These are phyloP conservation scores for Aspergillus arachidicola DNA, from an alignment of 2,329 filamentous ascomycete genomes.

Conservation along the genomic window DNA sequence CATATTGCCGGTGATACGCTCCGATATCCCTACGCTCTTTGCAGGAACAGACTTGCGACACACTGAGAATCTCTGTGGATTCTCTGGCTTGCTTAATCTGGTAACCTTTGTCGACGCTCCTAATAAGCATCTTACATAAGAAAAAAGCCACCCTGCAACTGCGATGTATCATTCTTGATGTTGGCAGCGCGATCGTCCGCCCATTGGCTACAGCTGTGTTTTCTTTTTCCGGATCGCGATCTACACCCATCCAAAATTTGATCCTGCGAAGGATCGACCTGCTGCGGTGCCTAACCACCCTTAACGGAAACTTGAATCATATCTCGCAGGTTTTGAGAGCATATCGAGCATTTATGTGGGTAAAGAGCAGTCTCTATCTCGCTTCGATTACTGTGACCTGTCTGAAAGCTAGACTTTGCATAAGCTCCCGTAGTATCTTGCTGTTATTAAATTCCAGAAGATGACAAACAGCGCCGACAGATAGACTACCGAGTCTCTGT, in stretches of 20 bases:
- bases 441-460: neutral
- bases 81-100: too few relatives aligned
- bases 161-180: neutral
- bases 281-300: neutral
- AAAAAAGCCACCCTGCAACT: neutral
- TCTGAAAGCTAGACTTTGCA: neutral
- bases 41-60: neutral
- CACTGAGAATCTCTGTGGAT: neutral
- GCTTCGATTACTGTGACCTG: neutral
- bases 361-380: neutral
- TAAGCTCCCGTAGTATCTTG: neutral
- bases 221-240: neutral
- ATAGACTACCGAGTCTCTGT: too few relatives aligned
- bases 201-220: neutral
- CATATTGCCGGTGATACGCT: neutral
- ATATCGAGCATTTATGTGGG: neutral
- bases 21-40: neutral
- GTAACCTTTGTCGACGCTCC: neutral
- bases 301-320: neutral
- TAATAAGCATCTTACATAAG: neutral
- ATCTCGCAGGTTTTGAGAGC: neutral
- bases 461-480: neutral
- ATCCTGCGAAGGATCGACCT: neutral
- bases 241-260: neutral
- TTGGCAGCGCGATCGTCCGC: neutral